Evolutionary conservation across 2,329 filamentous ascomycete species (phyloP), one percentile per base, ranked within the genome.

Genomic region (Epichloe amarillans): DNA sequence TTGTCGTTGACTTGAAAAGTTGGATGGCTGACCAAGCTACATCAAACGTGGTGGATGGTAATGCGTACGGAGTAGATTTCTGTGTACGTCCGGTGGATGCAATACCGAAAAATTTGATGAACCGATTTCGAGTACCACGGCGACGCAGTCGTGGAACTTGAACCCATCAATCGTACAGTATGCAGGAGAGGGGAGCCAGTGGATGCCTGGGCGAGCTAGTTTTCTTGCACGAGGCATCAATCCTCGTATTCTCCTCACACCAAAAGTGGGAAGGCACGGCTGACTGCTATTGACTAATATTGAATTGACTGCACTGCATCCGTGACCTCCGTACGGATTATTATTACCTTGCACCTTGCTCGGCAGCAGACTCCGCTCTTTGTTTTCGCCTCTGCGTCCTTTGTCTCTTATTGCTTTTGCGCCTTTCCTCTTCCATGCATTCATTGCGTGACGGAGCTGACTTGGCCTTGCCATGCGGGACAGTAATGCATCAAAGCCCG

Each of bases 161-260:
- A 21, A 21, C 19, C 23, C 23, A 42, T 39, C 21, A 41, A 42
- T 42, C 37, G 12, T 21, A 42, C 14, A 21, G 40, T 12, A 17
- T 50, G 49, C 43, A 37, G 17, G 30, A 42, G 15, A 35, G 42
- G 40, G 35, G 42, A 40, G 36, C 5, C 21, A 26, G 40, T 43
- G 41, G 41, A 39, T 45, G 23, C 30, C 12, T 30, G 21, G 19
- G 19, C 21, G 17, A 12, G 37, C 38, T 42, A n/a, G 30, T 21
- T 39, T n/a, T 7, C 38, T 47, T 21, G 42, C 7, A 46, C 26
- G 46, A 43, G 37, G 35, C 42, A 30, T 40, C 26, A 26, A 15
- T 37, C n/a, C 42, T 49, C 50, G 50, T 52, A 52, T 52, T 52
- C 46, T 26, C 17, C 36, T 15, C 42, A 41, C 23, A 48, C 39